Base-by-base conservation (phyloP, 148 eudicot species). In the Diospyros kaki region DNA sequence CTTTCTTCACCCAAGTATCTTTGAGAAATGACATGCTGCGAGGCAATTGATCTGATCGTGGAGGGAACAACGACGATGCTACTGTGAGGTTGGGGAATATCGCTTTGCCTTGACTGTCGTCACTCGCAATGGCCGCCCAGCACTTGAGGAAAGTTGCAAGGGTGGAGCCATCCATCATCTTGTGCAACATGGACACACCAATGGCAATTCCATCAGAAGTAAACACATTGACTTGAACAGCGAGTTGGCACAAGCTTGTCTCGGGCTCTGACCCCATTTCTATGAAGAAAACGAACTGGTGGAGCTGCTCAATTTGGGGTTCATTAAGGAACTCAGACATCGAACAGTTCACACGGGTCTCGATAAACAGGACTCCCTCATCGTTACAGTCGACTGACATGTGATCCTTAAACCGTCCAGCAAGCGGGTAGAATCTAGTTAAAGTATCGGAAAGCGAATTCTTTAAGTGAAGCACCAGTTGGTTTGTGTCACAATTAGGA, bases 331-430 rank as follows among this genome's bases (percentile, higher is more conserved):
- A 68, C 12, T 68, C 39, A 15, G 73, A 10, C 66, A 76, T 14
- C n/a, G 42, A 10, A 55, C 42, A 55, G 58, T 48, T 58, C 9
- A 48, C 73, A 1, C 13, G 64, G 39, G 78, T 66, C 44, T 67
- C 78, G 2, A 58, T 7, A 51, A 40, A 76, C 9, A 60, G 17
- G 15, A 9, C 76, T 12, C 76, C 76, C 11, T 74, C 69, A 28
- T 74, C 76, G 18, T 62, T 74, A 17, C 76, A 74, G 12, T 60
- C 72, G 58, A 79, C 72, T 13, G 72, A 45, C 15, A 9, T 4
- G 18, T 12, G 4, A 48, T 65, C 45, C 2, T 62, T 46, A 59
- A 63, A 4, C 52, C 69, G 64, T 4, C 76, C 76, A 1, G 76
- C 76, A 1, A 74, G 54, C 51, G 76, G 76, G 69, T 74, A 74